Conservation (phyloP, 192 early-diverging fungal genomes). For the Coemansia umbellata region DNA sequence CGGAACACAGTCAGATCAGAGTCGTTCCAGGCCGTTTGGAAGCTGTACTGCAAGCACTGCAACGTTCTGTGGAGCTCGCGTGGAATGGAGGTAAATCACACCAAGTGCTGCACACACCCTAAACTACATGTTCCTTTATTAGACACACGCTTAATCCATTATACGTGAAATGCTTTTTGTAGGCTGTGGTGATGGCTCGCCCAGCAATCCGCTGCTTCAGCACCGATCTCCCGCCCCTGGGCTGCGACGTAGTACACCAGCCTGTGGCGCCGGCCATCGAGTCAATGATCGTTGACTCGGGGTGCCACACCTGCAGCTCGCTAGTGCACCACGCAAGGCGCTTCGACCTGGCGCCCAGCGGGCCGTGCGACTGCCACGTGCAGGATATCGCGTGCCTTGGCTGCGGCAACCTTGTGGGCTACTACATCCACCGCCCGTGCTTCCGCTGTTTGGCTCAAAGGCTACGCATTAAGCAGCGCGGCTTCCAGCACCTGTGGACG, state of each 20-base stretch:
- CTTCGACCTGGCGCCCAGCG: conserved; percentile 45
- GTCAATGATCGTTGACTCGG: conserved; percentile 28
- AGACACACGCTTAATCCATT: too few relatives aligned
- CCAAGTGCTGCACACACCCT: too few relatives aligned
- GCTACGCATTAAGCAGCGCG: conserved; percentile 46
- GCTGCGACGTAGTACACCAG: conserved; percentile 42
- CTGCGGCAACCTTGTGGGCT: conserved; percentile 46
- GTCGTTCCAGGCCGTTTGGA: conserved; percentile 48
- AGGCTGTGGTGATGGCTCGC: conserved; percentile 44
- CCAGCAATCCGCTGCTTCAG: conserved; percentile 47
- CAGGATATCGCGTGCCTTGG: conserved; percentile 49
- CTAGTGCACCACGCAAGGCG: conserved; percentile 40
- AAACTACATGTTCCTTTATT: not conserved
- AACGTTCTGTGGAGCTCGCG: conserved; percentile 43
- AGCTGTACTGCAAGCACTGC: conserved; percentile 45
- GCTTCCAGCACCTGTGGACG: conserved; percentile 51
- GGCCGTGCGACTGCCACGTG: conserved; percentile 49
- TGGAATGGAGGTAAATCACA: conserved; percentile 45
- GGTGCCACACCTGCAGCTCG: conserved; percentile 35
- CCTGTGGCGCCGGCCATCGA: conserved; percentile 31
- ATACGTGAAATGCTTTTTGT: not conserved
- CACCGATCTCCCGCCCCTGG: conserved; percentile 43
- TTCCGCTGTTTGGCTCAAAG: conserved; percentile 47
- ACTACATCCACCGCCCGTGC: conserved; percentile 49
- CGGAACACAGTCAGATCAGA: conserved; percentile 29